Conservation (phyloP, 2,329 filamentous ascomycete species). For the Cadophora gregata region DNA sequence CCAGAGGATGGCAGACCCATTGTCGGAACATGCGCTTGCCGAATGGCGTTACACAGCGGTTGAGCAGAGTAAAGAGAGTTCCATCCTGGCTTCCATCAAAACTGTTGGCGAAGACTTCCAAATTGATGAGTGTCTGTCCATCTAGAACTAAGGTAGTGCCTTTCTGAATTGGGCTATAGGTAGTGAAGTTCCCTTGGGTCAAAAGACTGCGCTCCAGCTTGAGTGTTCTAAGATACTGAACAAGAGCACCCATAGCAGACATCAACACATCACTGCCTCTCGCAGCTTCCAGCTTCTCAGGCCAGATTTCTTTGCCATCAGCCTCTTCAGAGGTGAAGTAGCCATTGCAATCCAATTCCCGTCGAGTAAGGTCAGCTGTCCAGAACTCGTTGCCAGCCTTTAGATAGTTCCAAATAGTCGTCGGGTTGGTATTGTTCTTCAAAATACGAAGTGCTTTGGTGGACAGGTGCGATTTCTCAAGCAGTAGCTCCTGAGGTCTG, state of each 20-base stretch:
- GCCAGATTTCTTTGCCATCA: slow-evolving; percentile 70
- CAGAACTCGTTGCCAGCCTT: slow-evolving; percentile 91
- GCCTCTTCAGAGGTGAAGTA: slow-evolving; percentile 74
- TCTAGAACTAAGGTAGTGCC: slow-evolving; percentile 88
- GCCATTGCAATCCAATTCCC: slow-evolving; percentile 78
- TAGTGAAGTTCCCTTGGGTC: slow-evolving; percentile 87
- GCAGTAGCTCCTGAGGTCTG: slow-evolving; percentile 82
- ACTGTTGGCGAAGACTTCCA: slow-evolving; percentile 96
- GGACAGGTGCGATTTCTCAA: slow-evolving; percentile 87
- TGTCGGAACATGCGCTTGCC: slow-evolving; percentile 95
- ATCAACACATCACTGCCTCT: slow-evolving; percentile 82
- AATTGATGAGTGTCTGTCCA: slow-evolving; percentile 94
- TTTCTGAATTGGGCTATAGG: slow-evolving; percentile 92
- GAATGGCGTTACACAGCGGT: slow-evolving; percentile 94
- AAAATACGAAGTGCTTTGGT: slow-evolving; percentile 90
- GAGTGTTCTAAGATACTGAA: slow-evolving; percentile 84
- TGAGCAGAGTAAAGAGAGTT: slow-evolving; percentile 88
- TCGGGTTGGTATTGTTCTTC: slow-evolving; percentile 93
- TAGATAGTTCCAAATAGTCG: slow-evolving; percentile 93
- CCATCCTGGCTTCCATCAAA: slow-evolving; percentile 85
- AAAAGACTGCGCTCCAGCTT: slow-evolving; percentile 89
- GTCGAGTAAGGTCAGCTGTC: slow-evolving; percentile 80
- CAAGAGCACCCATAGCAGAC: slow-evolving; percentile 87
- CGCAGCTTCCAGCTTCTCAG: slow-evolving; percentile 71
- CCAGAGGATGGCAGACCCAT: slow-evolving; percentile 96